phyloP scores from a whole-genome alignment of 2,329 filamentous ascomycete genomes.

The Ophiosphaerella herpotricha region DNA sequence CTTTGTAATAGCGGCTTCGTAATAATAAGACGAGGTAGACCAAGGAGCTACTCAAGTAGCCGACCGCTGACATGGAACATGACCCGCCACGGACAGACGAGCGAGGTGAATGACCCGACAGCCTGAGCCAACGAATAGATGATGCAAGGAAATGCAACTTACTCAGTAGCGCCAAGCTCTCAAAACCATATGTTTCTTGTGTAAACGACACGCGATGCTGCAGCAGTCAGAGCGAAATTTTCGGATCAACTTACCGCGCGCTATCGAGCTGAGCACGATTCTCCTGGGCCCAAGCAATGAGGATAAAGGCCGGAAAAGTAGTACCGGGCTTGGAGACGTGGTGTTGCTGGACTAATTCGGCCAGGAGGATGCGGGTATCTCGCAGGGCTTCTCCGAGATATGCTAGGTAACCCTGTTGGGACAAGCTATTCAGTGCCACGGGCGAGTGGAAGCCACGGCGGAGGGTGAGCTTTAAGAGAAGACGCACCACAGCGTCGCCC shows the following conservation, averaged over 20 bases:
- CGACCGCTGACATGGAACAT: constrained; percentile 40
- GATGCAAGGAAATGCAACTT: constrained; percentile 34
- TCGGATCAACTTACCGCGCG: constrained; percentile 30
- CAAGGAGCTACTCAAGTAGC: constrained; percentile 28
- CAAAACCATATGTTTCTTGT: constrained; percentile 18
- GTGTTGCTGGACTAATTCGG: constrained; percentile 36
- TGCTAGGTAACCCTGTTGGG: constrained; percentile 30
- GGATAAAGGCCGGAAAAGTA: constrained; percentile 36
- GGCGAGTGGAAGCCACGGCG: constrained; percentile 44
- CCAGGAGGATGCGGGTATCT: constrained; percentile 40
- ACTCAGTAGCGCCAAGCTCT: constrained; percentile 31
- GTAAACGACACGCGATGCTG: constrained; percentile 17
- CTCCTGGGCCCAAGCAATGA: constrained; percentile 17
- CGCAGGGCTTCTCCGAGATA: constrained; percentile 36
- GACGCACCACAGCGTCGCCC: constrained; percentile 21
- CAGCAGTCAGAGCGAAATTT: constrained; percentile 28
- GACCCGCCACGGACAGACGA: constrained; percentile 32
- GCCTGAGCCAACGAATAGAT: constrained; percentile 16
- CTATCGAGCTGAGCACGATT: constrained; percentile 7
- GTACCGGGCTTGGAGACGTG: constrained; percentile 21
- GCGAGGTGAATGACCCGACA: constrained; percentile 33
- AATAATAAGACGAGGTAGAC: constrained; percentile 32
- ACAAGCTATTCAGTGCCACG: constrained; percentile 36
- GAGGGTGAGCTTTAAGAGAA: constrained; percentile 30
- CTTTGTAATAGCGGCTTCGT: constrained; percentile 35